Percentiles rank a stretch among this genome's conserved stretches.
phyloP scores from a whole-genome alignment of 2,329 filamentous ascomycete species.

The Nigrospora sphaerica region DNA sequence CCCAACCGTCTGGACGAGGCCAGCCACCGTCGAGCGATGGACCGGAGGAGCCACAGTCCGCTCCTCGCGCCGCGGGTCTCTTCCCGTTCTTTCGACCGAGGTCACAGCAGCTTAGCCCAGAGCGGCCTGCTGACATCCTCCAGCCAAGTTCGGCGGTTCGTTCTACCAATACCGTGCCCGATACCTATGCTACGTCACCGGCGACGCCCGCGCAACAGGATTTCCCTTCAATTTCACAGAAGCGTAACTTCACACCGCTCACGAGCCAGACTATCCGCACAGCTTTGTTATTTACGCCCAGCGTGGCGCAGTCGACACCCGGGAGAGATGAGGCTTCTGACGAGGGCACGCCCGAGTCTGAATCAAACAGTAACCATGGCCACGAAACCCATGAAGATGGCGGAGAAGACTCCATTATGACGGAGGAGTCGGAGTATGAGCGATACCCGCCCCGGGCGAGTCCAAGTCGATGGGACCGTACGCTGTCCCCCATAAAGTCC shows the following conservation, averaged over 20 bases:
- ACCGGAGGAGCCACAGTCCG: slow-evolving; percentile 18
- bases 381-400: slow-evolving; percentile 2
- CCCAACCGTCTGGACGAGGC: slow-evolving; percentile 7
- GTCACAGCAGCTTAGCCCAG: slow-evolving; percentile 19
- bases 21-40: slow-evolving; percentile 10
- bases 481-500: slow-evolving; percentile 50
- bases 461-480: slow-evolving; percentile 40
- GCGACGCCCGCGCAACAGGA: slow-evolving; percentile 24
- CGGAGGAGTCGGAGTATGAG: slow-evolving; percentile 30
- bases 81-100: slow-evolving; percentile 26
- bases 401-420: slow-evolving; percentile 23
- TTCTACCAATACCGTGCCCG: slow-evolving; percentile 15
- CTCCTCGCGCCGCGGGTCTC: slow-evolving; percentile 19
- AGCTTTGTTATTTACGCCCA: slow-evolving; percentile 30
- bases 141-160: slow-evolving; percentile 22
- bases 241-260: slow-evolving; percentile 41
- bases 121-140: slow-evolving; percentile 25
- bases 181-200: slow-evolving; percentile 16
- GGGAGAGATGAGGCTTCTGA: slow-evolving; percentile 4
- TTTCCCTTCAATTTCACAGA: slow-evolving; percentile 33
- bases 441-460: slow-evolving; percentile 32
- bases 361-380: neutral
- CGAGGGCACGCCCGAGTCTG: neutral
- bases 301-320: slow-evolving; percentile 17
- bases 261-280: slow-evolving; percentile 21